These are phyloP conservation scores for Aspergillus mulundensis DNA, from an alignment of 495 filamentous ascomycete genomes.

Conservation along the genomic window DNA sequence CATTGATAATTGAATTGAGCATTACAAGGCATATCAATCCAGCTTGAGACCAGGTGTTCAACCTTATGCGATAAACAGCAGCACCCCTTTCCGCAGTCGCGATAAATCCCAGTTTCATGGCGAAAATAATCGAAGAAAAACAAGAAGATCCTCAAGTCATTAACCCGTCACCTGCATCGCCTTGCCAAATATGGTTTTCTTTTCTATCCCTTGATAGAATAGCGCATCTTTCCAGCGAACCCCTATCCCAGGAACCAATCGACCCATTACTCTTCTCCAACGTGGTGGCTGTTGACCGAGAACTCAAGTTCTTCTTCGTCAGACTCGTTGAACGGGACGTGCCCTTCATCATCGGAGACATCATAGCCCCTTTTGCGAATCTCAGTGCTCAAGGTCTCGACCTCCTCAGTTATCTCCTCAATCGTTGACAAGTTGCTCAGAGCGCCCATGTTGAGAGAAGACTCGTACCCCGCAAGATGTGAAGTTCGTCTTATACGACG, in stretches of 20 bases:
- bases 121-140: not conserved
- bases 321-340: not conserved
- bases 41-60: not conserved
- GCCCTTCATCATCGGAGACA: not conserved
- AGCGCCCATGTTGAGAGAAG: not conserved
- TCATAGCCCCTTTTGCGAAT: not conserved
- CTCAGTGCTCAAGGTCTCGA: not conserved
- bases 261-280: not conserved
- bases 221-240: not conserved
- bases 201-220: not conserved
- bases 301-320: not conserved
- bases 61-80: not conserved
- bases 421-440: constrained; percentile 11
- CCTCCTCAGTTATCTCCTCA: constrained; percentile 6
- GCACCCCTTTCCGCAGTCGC: not conserved
- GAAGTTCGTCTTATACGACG: not conserved
- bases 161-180: not conserved
- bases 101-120: not conserved
- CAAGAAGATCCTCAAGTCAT: not conserved
- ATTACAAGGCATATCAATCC: not conserved
- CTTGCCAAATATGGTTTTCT: not conserved
- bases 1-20: no score
- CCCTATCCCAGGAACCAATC: not conserved
- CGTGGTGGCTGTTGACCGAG: not conserved
- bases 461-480: not conserved